phyloP scores from a whole-genome alignment of 257 asterid species.

The Plectranthus barbatus region DNA sequence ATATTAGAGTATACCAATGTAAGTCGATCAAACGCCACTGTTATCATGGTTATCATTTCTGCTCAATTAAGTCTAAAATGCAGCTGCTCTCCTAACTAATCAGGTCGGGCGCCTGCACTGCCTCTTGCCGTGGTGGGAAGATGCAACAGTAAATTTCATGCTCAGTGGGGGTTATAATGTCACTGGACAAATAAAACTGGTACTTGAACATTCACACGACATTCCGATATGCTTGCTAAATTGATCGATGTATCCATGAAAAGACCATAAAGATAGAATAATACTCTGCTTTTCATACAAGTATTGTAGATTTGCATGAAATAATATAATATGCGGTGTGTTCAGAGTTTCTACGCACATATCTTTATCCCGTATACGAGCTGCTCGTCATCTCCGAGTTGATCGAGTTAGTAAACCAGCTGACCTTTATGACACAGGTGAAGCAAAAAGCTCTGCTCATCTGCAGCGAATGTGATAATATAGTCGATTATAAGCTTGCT shows the following conservation, averaged over 20 bases:
- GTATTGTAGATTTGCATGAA: too few species aligned
- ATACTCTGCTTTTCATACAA: too few species aligned
- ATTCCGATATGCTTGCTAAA: background rate
- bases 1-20: conserved; percentile 58
- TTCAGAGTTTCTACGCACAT: background rate
- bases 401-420: background rate
- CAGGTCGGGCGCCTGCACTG: conserved; percentile 82
- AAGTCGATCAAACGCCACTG: conserved; percentile 12
- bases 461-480: conserved; percentile 51
- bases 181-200: conserved; percentile 43
- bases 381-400: background rate
- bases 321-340: background rate
- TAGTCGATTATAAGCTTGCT: conserved; percentile 39
- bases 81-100: conserved; percentile 8
- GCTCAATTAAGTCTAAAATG: background rate
- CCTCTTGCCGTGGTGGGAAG: conserved; percentile 86
- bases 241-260: background rate
- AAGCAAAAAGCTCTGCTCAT: conserved; percentile 49
- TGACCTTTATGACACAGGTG: conserved; percentile 34
- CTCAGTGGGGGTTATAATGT: conserved; percentile 74
- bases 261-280: background rate
- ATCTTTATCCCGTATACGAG: background rate
- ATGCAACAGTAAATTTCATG: conserved; percentile 61
- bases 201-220: background rate
- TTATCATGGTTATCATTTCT: background rate